Conservation (phyloP, 352 stramenopile genomes). For the Peronospora farinosa region DNA sequence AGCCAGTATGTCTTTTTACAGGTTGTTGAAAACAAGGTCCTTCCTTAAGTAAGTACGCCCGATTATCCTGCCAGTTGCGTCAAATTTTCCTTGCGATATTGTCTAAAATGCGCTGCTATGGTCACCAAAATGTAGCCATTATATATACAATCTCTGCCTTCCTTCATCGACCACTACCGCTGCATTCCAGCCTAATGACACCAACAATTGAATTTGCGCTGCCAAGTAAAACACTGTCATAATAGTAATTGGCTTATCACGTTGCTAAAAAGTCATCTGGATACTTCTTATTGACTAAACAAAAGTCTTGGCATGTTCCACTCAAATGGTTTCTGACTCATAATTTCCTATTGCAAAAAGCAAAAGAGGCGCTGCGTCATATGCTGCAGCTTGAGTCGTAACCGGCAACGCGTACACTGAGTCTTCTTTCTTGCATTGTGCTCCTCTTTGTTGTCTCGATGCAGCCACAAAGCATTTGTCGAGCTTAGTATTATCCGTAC, state of each 20-base stretch:
- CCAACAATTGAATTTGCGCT: constrained; percentile 41
- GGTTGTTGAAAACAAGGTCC: too few relatives aligned
- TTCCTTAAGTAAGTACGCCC: too few relatives aligned
- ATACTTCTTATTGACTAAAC: constrained; percentile 49
- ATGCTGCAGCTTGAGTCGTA: constrained; percentile 32
- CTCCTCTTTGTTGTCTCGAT: constrained; percentile 36
- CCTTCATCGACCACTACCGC: neutral
- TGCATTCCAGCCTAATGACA: neutral
- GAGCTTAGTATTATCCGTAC: constrained; percentile 28
- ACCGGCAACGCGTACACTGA: constrained; percentile 32
- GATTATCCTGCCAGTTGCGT: too few relatives aligned
- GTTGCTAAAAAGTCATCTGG: constrained; percentile 31
- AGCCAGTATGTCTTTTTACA: too few relatives aligned
- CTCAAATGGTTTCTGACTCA: constrained; percentile 30
- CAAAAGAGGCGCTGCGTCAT: constrained; percentile 20
- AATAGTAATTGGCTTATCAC: constrained; percentile 28
- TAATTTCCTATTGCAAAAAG: constrained; percentile 24
- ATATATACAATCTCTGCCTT: neutral
- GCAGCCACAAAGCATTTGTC: constrained; percentile 39
- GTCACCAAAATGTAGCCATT: neutral
- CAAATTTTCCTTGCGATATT: too few relatives aligned
- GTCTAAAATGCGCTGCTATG: too few relatives aligned
- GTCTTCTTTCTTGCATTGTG: constrained; percentile 39
- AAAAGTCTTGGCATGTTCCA: constrained; percentile 43
- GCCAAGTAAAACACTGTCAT: constrained; percentile 31